Conservation (phyloP, 495 filamentous ascomycete genomes). For the Neurospora sp. region DNA sequence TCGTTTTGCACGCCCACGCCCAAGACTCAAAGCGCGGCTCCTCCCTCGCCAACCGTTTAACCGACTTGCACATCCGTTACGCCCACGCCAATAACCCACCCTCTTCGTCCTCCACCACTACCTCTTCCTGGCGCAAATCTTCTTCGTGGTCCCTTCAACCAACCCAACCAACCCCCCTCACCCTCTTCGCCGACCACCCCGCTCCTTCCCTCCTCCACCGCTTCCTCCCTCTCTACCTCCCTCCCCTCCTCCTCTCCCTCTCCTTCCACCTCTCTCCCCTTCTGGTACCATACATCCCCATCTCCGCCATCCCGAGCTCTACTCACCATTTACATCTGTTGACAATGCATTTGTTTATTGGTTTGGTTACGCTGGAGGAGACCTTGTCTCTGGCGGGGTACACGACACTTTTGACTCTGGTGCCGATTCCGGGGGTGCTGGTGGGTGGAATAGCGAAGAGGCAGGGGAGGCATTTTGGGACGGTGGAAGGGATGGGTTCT, state of each 20-base stretch:
- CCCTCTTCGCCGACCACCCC: constrained; percentile 68
- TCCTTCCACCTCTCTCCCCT: background rate
- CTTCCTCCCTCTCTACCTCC: constrained; percentile 65
- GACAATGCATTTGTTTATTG: constrained; percentile 62
- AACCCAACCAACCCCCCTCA: constrained; percentile 19
- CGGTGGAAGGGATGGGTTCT: constrained; percentile 19
- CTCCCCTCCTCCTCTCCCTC: constrained; percentile 33
- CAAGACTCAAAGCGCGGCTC: constrained; percentile 8
- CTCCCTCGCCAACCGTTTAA: constrained; percentile 25
- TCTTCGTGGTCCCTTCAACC: constrained; percentile 42
- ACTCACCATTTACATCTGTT: constrained; percentile 69
- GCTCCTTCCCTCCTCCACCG: constrained; percentile 56
- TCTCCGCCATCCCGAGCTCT: constrained; percentile 22
- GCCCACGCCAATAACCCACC: constrained; percentile 8
- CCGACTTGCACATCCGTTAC: background rate
- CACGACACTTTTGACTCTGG: constrained; percentile 23
- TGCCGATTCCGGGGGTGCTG: constrained; percentile 56
- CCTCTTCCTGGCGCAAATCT: constrained; percentile 50
- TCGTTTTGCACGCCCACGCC: constrained; percentile 46
- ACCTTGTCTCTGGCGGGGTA: constrained; percentile 72
- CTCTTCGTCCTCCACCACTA: constrained; percentile 38
- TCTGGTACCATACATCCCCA: background rate
- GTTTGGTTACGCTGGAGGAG: constrained; percentile 65
- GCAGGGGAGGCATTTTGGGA: constrained; percentile 56
- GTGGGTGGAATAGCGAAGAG: constrained; percentile 65